These are phyloP conservation scores for Daldinia caldariorum DNA, from an alignment of 495 filamentous ascomycete species.

Conservation along the genomic window DNA sequence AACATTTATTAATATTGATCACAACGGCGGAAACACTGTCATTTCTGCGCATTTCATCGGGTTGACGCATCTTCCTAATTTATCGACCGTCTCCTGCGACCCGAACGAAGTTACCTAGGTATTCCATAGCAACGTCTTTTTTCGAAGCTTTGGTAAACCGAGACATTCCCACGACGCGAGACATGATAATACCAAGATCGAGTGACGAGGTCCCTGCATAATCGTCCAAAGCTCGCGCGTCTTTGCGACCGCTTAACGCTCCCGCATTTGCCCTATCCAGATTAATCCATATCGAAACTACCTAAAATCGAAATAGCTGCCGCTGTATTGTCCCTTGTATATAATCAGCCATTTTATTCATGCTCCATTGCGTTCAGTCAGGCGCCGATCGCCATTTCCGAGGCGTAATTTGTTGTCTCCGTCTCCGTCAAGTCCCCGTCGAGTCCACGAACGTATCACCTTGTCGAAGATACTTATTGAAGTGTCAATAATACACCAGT, in stretches of 20 bases:
- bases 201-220: conserved; percentile 16
- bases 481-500: conserved; percentile 10
- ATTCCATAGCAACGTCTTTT: neutral
- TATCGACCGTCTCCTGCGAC: neutral
- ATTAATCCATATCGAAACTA: conserved; percentile 7
- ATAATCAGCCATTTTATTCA: conserved; percentile 52
- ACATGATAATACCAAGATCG: conserved; percentile 11
- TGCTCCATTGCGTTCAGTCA: conserved; percentile 29
- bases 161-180: conserved; percentile 24
- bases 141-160: conserved; percentile 9
- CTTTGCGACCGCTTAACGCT: conserved; percentile 1
- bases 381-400: conserved; percentile 40
- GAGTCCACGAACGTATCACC: conserved; percentile 4
- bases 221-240: conserved; percentile 7
- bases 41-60: neutral
- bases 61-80: neutral
- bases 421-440: conserved; percentile 8
- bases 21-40: conserved; percentile 3
- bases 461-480: conserved; percentile 15
- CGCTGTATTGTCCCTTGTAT: conserved; percentile 20
- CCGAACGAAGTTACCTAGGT: neutral
- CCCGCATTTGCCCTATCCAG: neutral
- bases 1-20: neutral
- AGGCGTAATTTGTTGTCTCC: conserved; percentile 15
- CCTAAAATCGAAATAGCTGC: conserved; percentile 4